These are phyloP conservation scores for Cercophora newfieldiana DNA, from an alignment of 495 filamentous ascomycete species.

Conservation along the genomic window DNA sequence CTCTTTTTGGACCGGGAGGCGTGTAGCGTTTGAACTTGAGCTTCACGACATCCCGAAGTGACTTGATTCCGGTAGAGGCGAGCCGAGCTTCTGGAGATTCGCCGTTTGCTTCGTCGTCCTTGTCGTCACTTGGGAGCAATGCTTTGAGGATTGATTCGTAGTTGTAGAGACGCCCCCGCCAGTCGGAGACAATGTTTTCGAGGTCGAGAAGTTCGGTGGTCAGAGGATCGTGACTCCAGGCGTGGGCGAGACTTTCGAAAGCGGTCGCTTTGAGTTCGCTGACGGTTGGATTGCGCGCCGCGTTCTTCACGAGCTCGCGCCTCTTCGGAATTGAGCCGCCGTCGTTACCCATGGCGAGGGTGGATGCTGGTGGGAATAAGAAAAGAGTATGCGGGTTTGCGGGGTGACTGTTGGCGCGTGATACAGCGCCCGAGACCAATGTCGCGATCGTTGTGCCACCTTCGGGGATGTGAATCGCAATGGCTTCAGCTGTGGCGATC, in stretches of 20 bases:
- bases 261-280: constrained; percentile 87
- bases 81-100: constrained; percentile 57
- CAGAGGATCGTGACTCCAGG: constrained; percentile 83
- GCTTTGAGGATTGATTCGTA: constrained; percentile 87
- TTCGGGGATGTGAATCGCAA: background rate
- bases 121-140: constrained; percentile 62
- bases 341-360: constrained; percentile 81
- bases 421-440: background rate
- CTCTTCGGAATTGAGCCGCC: constrained; percentile 88
- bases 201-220: constrained; percentile 70
- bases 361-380: background rate
- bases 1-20: constrained; percentile 47
- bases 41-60: constrained; percentile 84
- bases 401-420: background rate
- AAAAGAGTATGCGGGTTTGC: background rate
- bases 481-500: background rate
- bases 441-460: background rate
- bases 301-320: constrained; percentile 90
- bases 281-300: constrained; percentile 76
- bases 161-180: constrained; percentile 84
- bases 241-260: constrained; percentile 77
- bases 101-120: constrained; percentile 24
- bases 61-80: constrained; percentile 70
- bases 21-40: constrained; percentile 68
- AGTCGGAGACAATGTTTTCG: constrained; percentile 80